phyloP scores from a whole-genome alignment of 495 filamentous ascomycete genomes.

The Cairneyella variabilis region DNA sequence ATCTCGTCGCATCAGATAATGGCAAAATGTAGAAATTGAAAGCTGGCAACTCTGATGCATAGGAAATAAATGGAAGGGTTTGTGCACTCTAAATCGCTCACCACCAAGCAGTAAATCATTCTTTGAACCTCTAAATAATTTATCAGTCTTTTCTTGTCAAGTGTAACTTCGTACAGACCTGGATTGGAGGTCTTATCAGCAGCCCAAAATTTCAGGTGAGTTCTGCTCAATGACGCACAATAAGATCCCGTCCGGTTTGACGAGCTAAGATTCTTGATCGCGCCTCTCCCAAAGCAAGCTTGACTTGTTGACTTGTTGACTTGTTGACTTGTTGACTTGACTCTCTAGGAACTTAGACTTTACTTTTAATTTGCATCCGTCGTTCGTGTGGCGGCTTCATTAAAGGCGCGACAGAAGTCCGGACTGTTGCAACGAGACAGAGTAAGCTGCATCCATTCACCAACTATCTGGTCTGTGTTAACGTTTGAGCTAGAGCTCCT shows the following conservation, averaged over 20 bases:
- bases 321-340: neutral
- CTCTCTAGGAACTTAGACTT: neutral
- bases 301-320: conserved; percentile 1
- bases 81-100: neutral
- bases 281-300: neutral
- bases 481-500: conserved; percentile 8
- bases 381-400: neutral
- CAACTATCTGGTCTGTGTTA: neutral
- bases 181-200: neutral
- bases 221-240: neutral
- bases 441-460: neutral
- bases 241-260: neutral
- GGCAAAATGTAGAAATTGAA: conserved; percentile 4
- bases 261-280: neutral
- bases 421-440: neutral
- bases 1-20: conserved; percentile 8
- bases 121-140: neutral
- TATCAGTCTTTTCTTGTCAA: neutral
- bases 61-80: neutral
- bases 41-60: conserved; percentile 11
- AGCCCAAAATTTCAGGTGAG: neutral
- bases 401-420: neutral
- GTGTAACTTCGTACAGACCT: neutral
- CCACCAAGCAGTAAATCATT: neutral
- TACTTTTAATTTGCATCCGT: neutral